Percentiles rank a stretch among this genome's conserved stretches.
phyloP scores from a whole-genome alignment of 2,329 filamentous ascomycete genomes.

The Xylaria sp. region DNA sequence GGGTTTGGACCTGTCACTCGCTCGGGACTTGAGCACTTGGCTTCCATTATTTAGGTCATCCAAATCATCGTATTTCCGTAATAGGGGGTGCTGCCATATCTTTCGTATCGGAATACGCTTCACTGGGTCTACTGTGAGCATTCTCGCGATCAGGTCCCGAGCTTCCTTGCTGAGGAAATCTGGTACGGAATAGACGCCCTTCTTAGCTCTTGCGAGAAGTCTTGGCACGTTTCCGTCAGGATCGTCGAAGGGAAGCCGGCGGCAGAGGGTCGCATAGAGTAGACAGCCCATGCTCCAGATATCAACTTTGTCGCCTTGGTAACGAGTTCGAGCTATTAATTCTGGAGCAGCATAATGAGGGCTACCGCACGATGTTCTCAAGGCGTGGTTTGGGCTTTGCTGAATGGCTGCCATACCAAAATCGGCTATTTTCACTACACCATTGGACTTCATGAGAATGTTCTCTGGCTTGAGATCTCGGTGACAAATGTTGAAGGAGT shows the following conservation, averaged over 20 bases:
- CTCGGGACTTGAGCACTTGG: constrained; percentile 64
- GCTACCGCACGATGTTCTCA: constrained; percentile 92
- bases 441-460: constrained; percentile 80
- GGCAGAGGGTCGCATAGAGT: constrained; percentile 86
- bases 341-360: constrained; percentile 97
- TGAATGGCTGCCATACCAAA: constrained; percentile 96
- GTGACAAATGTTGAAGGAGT: constrained; percentile 94
- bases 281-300: constrained; percentile 96
- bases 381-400: constrained; percentile 79
- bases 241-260: constrained; percentile 83
- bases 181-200: constrained; percentile 70
- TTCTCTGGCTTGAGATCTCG: constrained; percentile 98
- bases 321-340: constrained; percentile 73
- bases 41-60: constrained; percentile 70
- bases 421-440: constrained; percentile 91
- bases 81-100: constrained; percentile 88
- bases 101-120: constrained; percentile 80
- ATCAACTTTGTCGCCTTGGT: constrained; percentile 87
- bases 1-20: constrained; percentile 63
- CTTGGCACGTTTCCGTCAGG: constrained; percentile 62
- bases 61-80: constrained; percentile 83
- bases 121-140: constrained; percentile 81
- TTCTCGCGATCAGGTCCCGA: constrained; percentile 79
- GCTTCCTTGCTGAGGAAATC: constrained; percentile 72
- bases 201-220: constrained; percentile 70